Evolutionary conservation across 1,284 basidiomycete species (phyloP), one percentile per base, ranked within the genome.

Genomic region (Leucoagaricus sp.): DNA sequence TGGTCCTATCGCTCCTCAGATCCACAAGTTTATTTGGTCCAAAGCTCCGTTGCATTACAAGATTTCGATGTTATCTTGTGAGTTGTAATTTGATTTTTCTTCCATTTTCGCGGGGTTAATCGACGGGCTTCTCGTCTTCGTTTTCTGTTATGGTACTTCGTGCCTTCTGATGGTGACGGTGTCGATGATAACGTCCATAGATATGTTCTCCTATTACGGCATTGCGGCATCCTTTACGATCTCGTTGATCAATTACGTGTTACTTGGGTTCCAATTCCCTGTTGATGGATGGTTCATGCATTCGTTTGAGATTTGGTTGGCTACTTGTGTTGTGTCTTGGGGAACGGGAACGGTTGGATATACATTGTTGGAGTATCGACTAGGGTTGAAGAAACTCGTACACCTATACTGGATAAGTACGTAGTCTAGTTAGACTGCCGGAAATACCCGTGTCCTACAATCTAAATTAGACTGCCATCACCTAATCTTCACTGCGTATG

Each of bases 131-230:
- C 25, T 17, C n/a, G 17, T 23, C 23, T 23, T 10, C 25, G 13
- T 23, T 21, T 19, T 44, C 17, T 19, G 8, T 12, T 25, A 28
- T 25, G 9, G 25, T 25, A 1, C 9, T n/a, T 12, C 2, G 42
- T 23, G n/a, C 19, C 13, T 17, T 6, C 12, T 33, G 6, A 6
- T 40, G 38, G 12, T 40, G 38, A 40, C 38, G 38, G n/a, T 23
- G 34, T n/a, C n/a, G n/a, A n/a, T n/a, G 49, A n/a, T 26, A 33
- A 33, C 31, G 23, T n/a, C n/a, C n/a, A 40, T 56, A 78, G 89
- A 94, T 72, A 93, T 94, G 85, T 93, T 91, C 72, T 91, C 89
- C 10, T 94, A 94, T 72, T 94, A 92, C 65, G 92, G 91, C 53
- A 89, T 94, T 58, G 84, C 88, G 2, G 83, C 79, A 17, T 83